phyloP scores from a whole-genome alignment of 345 rosid species.

The Eucalyptus regnans region DNA sequence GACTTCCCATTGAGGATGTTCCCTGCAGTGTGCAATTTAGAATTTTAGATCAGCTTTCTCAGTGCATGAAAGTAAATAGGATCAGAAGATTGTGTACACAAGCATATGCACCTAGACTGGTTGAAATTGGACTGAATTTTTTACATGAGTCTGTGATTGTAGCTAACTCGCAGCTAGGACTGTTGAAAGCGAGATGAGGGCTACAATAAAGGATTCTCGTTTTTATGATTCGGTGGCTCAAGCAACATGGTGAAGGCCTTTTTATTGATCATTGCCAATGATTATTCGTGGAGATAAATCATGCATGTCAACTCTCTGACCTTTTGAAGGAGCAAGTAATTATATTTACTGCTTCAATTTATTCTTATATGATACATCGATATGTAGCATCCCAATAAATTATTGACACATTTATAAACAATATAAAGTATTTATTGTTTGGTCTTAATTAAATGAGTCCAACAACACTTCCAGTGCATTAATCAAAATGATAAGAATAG shows the following conservation, averaged over 20 bases:
- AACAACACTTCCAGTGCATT: not conserved
- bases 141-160: too few relatives aligned
- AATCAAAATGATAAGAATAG: not conserved
- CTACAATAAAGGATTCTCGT: too few relatives aligned
- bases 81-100: too few relatives aligned
- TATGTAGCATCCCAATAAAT: not conserved
- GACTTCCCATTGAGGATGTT: too few relatives aligned
- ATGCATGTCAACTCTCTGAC: not conserved
- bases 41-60: too few relatives aligned
- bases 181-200: too few relatives aligned
- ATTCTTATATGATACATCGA: not conserved
- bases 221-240: too few relatives aligned
- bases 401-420: not conserved
- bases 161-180: not conserved
- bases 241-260: not conserved
- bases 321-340: not conserved
- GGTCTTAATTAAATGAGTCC: not conserved
- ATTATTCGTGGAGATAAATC: not conserved
- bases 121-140: too few relatives aligned
- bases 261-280: not conserved
- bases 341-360: not conserved
- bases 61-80: too few relatives aligned
- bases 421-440: not conserved
- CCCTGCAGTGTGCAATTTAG: too few relatives aligned
- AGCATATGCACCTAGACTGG: too few relatives aligned